phyloP scores from a whole-genome alignment of 1,284 basidiomycete genomes.

The Quambalaria eucalypti region DNA sequence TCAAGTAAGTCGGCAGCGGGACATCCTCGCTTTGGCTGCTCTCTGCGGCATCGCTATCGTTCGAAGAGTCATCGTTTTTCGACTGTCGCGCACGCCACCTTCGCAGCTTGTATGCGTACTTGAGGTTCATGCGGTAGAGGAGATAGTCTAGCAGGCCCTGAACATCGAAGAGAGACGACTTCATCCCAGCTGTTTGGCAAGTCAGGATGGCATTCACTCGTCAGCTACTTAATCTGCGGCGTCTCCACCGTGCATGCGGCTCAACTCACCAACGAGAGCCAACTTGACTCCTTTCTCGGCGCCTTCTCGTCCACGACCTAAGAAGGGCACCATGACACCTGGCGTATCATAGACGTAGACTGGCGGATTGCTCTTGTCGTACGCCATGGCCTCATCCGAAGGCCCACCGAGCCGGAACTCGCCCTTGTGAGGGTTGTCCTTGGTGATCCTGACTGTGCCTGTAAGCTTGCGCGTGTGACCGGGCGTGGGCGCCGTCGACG shows the following conservation, averaged over 20 bases:
- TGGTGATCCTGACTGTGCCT: constrained; percentile 41
- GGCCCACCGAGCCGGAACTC: neutral
- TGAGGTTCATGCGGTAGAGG: constrained; percentile 71
- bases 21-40: no score
- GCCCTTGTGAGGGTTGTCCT: constrained; percentile 10
- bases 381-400: constrained; percentile 1
- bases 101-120: constrained; percentile 1
- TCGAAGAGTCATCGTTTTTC: neutral
- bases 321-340: constrained; percentile 90
- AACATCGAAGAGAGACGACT: constrained; percentile 79
- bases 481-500: constrained; percentile 78
- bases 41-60: neutral
- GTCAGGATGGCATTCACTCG: constrained; percentile 47
- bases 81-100: neutral
- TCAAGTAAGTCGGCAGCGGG: constrained; percentile 12
- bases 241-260: no score
- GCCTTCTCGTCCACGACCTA: constrained; percentile 73
- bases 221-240: constrained; percentile 53
- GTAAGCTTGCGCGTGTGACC: constrained; percentile 43
- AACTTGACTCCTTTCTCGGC: constrained; percentile 86
- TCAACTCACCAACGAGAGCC: constrained; percentile 78
- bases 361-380: constrained; percentile 52
- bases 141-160: constrained; percentile 78
- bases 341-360: constrained; percentile 94
- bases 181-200: constrained; percentile 95